These are phyloP conservation scores for Chaetomium sp. DNA, from an alignment of 2,329 filamentous ascomycete genomes.

Conservation along the genomic window DNA sequence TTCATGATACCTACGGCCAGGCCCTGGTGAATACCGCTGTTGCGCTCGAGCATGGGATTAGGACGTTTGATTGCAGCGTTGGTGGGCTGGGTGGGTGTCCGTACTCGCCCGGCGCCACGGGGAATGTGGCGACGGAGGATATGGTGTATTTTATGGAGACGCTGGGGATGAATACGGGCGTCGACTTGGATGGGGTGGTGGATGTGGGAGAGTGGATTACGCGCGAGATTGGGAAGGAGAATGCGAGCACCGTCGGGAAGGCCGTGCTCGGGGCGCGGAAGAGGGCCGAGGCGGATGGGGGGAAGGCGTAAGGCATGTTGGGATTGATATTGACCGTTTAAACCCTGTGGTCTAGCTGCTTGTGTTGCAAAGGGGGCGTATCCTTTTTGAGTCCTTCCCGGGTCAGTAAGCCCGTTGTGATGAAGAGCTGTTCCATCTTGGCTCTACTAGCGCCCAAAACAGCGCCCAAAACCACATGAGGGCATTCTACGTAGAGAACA, in stretches of 20 bases:
- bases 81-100: slow-evolving; percentile 83
- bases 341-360: not conserved
- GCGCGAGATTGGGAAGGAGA: slow-evolving; percentile 60
- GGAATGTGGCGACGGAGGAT: slow-evolving; percentile 84
- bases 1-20: slow-evolving; percentile 87
- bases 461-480: too few relatives aligned
- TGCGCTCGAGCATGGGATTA: slow-evolving; percentile 73
- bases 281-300: slow-evolving; percentile 26
- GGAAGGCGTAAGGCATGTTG: not conserved
- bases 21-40: slow-evolving; percentile 81
- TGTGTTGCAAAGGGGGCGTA: not conserved
- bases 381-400: not conserved
- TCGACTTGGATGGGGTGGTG: slow-evolving; percentile 67
- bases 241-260: slow-evolving; percentile 68
- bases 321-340: not conserved
- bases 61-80: slow-evolving; percentile 78
- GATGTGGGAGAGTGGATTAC: slow-evolving; percentile 75
- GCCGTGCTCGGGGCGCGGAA: slow-evolving; percentile 58
- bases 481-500: not conserved
- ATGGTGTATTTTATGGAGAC: slow-evolving; percentile 77
- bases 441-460: too few relatives aligned
- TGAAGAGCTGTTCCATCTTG: too few relatives aligned
- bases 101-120: slow-evolving; percentile 81
- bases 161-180: slow-evolving; percentile 72
- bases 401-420: too few relatives aligned